A percentile compares a stretch with the other conserved stretches of the same genome.
phyloP scores from a whole-genome alignment of 345 rosid genomes.

The Gynandropsis gynandra region DNA sequence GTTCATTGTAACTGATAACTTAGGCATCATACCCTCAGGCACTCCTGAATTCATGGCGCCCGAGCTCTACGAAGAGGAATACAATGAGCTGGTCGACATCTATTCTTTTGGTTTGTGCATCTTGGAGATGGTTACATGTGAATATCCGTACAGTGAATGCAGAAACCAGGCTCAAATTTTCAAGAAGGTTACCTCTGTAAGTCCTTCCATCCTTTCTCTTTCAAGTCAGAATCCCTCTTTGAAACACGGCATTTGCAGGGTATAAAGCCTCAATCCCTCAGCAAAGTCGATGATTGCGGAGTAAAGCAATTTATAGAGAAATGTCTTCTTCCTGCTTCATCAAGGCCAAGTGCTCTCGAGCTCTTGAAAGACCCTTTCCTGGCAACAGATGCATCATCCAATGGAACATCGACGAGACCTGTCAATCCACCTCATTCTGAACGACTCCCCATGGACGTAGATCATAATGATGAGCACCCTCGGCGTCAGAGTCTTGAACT shows the following conservation, averaged over 20 bases:
- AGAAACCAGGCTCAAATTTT: constrained; percentile 68
- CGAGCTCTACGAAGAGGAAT: constrained; percentile 82
- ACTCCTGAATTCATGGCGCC: constrained; percentile 98
- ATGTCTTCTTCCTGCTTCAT: constrained; percentile 67
- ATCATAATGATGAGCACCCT: constrained; percentile 23
- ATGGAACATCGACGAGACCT: constrained; percentile 20
- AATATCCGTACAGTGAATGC: constrained; percentile 79
- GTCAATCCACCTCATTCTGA: constrained; percentile 27
- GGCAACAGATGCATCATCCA: constrained; percentile 28
- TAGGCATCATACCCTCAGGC: constrained; percentile 35
- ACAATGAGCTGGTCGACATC: constrained; percentile 74
- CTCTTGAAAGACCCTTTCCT: constrained; percentile 78
- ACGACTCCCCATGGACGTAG: constrained; percentile 56
- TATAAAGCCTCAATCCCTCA: constrained; percentile 65
- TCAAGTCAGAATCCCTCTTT: constrained; percentile 4
- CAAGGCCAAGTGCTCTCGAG: constrained; percentile 58
- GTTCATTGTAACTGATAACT: not conserved
- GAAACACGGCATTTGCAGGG: constrained; percentile 44
- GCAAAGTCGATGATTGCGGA: constrained; percentile 59
- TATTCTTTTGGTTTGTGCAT: constrained; percentile 88
- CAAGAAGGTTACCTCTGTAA: constrained; percentile 71
- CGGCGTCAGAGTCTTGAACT: constrained; percentile 31
- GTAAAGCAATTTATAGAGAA: constrained; percentile 75
- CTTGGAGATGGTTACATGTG: constrained; percentile 76
- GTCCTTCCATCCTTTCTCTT: constrained; percentile 19